These are phyloP conservation scores for Cryphonectria carpinicola DNA, from an alignment of 2,329 filamentous ascomycete species.

Conservation along the genomic window DNA sequence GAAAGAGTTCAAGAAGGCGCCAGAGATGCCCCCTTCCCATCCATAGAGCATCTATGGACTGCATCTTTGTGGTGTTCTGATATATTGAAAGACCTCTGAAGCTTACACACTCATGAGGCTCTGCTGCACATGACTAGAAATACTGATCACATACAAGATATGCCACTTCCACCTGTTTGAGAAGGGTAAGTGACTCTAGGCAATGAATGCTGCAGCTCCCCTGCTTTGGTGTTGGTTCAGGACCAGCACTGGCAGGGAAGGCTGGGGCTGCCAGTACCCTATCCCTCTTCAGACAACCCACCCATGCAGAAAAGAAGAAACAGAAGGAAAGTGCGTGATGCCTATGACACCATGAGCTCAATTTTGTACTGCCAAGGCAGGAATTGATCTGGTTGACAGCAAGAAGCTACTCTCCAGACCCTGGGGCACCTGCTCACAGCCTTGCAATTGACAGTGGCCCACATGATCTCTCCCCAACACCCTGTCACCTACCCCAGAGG, in stretches of 20 bases:
- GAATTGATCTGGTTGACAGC: background rate
- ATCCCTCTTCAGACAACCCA: background rate
- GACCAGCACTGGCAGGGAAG: background rate
- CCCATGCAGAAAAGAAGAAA: background rate
- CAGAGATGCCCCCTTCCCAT: background rate
- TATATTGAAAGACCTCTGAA: background rate
- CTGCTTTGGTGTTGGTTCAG: background rate
- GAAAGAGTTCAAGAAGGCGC: background rate
- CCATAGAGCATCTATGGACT: background rate
- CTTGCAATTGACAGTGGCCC: background rate
- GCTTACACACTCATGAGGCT: background rate
- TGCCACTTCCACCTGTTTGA: background rate
- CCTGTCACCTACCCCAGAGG: background rate
- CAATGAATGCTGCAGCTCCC: background rate
- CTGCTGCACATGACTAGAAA: background rate
- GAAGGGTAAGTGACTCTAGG: background rate
- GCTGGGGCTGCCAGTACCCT: background rate
- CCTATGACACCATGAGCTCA: too few species aligned
- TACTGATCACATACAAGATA: background rate
- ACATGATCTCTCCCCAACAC: background rate
- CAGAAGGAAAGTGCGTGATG: background rate
- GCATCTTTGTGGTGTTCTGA: background rate
- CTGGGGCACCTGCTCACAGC: background rate
- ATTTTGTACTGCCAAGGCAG: background rate
- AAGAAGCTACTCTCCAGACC: background rate